A percentile compares a stretch with the other conserved stretches of the same genome.
These are phyloP conservation scores for Mucuna pruriens DNA, from an alignment of 306 rosid genomes.

Conservation along the genomic window DNA sequence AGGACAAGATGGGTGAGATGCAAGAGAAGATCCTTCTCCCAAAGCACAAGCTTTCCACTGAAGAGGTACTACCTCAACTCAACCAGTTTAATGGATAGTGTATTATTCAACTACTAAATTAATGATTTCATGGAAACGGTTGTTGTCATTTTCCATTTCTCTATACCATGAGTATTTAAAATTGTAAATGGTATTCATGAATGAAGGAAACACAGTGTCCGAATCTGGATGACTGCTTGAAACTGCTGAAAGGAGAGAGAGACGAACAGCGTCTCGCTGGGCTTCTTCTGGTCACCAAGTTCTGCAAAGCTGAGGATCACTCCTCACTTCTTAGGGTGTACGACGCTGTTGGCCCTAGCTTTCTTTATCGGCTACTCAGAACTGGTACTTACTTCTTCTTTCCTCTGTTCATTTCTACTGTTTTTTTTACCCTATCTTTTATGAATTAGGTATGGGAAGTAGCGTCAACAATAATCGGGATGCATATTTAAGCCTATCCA, in stretches of 20 bases:
- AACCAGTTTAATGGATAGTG: not conserved
- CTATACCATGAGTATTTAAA: not conserved
- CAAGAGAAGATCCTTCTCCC: conserved; percentile 19
- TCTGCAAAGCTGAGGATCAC: conserved; percentile 71
- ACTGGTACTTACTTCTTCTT: conserved; percentile 59
- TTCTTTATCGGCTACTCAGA: conserved; percentile 79
- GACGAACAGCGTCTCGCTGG: conserved; percentile 97
- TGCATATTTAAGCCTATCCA: conserved; percentile 76
- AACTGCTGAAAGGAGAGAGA: conserved; percentile 80
- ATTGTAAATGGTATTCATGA: not conserved
- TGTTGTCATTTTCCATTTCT: not conserved
- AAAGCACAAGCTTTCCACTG: not conserved
- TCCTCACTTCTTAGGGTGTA: conserved; percentile 70
- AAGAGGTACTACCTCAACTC: not conserved
- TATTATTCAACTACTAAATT: not conserved
- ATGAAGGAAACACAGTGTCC: conserved; percentile 60
- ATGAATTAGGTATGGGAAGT: conserved; percentile 61
- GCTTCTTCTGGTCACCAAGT: conserved; percentile 83
- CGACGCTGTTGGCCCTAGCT: conserved; percentile 68
- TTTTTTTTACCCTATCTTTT: not conserved
- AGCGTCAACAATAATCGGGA: conserved; percentile 61
- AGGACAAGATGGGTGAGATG: conserved; percentile 22
- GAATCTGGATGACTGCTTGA: conserved; percentile 83
- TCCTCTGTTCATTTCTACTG: not conserved
- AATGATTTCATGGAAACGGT: not conserved